Evolutionary conservation across 257 asterid species (phyloP).

Genomic region (Solanum chaucha): DNA sequence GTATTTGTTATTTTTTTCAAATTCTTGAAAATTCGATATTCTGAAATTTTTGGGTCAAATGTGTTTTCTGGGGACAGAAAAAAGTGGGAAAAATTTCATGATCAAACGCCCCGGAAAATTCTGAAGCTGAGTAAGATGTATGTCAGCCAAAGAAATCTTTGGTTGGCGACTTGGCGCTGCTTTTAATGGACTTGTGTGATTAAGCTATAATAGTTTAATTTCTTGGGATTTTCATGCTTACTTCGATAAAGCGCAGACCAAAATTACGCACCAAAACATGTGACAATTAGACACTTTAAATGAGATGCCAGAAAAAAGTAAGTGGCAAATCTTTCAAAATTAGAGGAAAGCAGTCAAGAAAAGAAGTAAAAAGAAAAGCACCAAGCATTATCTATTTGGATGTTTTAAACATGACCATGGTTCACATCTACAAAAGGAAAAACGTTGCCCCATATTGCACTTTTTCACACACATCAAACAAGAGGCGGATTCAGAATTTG

Average conservation of each 20-base stretch:
- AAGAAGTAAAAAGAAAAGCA: background rate
- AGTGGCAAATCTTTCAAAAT: background rate
- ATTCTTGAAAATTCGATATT: too few relatives aligned
- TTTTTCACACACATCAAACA: background rate
- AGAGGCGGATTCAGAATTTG: background rate
- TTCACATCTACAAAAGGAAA: background rate
- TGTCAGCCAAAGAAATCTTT: background rate
- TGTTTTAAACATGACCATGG: background rate
- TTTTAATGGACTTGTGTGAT: slow-evolving; percentile 19
- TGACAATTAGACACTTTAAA: slow-evolving; percentile 12
- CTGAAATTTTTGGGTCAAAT: too few relatives aligned
- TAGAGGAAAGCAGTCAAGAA: background rate
- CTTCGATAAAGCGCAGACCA: slow-evolving; percentile 19
- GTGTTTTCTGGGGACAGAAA: background rate
- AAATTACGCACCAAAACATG: slow-evolving; percentile 18
- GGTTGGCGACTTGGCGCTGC: slow-evolving; percentile 1
- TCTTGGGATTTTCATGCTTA: slow-evolving; percentile 29
- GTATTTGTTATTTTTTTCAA: background rate
- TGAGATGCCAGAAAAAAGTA: slow-evolving; percentile 14
- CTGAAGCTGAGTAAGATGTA: background rate
- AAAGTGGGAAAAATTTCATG: background rate
- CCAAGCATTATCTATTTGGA: background rate
- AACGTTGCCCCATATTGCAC: background rate
- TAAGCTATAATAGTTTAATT: slow-evolving; percentile 1
- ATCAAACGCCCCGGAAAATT: too few relatives aligned